Percentiles rank a stretch among this genome's conserved stretches.
These are phyloP conservation scores for Tetrahymena elliotti DNA, from an alignment of 73 alveolate genomes.

Conservation along the genomic window DNA sequence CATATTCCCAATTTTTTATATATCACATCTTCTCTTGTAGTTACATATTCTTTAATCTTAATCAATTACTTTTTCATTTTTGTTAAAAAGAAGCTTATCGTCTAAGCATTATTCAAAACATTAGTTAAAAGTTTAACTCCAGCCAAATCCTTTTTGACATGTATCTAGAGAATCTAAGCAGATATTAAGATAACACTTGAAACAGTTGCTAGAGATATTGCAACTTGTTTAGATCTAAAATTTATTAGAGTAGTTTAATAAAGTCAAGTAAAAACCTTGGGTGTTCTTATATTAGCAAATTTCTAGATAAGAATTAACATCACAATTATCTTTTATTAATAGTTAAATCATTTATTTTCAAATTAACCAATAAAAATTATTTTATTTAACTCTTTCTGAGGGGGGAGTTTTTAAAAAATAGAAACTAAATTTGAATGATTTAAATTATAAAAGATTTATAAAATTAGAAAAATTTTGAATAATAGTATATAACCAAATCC, in stretches of 20 bases:
- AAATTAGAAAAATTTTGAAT: too few species aligned
- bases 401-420: too few species aligned
- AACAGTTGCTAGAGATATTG: background rate
- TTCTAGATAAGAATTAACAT: too few species aligned
- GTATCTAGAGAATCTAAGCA: background rate
- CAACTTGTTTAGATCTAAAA: background rate
- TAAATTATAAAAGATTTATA: too few species aligned
- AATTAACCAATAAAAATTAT: too few species aligned
- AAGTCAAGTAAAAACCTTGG: background rate
- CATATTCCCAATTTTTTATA: background rate
- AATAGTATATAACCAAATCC: too few species aligned
- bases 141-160: background rate
- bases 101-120: background rate
- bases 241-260: background rate
- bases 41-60: background rate
- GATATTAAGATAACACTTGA: background rate
- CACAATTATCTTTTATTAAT: too few species aligned
- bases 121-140: background rate
- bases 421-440: too few species aligned
- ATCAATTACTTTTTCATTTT: too few species aligned
- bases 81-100: background rate
- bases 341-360: too few species aligned
- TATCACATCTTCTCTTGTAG: background rate
- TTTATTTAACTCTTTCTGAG: too few species aligned
- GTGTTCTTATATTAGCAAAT: too few species aligned